Base-by-base conservation (phyloP, 345 rosid species). In the Leavenworthia alabamica region DNA sequence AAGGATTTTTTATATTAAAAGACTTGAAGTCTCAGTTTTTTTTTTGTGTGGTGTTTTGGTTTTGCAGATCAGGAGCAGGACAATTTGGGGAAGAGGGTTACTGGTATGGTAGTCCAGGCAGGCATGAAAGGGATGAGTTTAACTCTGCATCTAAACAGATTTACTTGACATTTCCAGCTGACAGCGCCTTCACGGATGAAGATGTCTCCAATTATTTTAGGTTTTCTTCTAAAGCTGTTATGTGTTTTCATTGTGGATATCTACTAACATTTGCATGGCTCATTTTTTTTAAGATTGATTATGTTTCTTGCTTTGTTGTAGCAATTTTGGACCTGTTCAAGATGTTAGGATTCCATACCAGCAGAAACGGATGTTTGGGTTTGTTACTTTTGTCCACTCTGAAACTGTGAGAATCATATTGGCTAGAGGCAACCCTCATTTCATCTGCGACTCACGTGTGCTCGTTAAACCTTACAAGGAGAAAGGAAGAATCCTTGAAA, bases 311-410 rank as follows among this genome's bases (percentile, higher is more conserved):
- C 46, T 52, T 72, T 36, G 13, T 31, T 60, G 68, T 72, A 93
- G 99, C 79, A n/a, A n/a, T 49, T 93, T 82, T 66, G 99, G 99
- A 73, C 84, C 77, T 2, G 99, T 93, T 66, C 95, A 90, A 73
- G 99, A 93, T 79, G 99, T 93, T 60, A 85, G 99, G 83, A 93
- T 93, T 68, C 99, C 97, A 2, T 88, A 86, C 71, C 99, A 93
- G 83, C 89, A 84, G 77, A 93, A 90, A 79, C 82, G 99, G 56
- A 90, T 93, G 99, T 93, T 87, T 80, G 99, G 97, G 28, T 93
- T 93, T 73, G 97, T 94, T 43, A 88, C 97, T 8, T 94, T 94
- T 60, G 77, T 84, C 64, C 83, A 63, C 57, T 73, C 95, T 13
- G 97, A 86, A 70, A 94, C 95, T 11, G 97, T 86, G 72, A 90